Evolutionary conservation across 805 yeast genomes (phyloP).

Genomic region (Sporopachydermia lactativora): DNA sequence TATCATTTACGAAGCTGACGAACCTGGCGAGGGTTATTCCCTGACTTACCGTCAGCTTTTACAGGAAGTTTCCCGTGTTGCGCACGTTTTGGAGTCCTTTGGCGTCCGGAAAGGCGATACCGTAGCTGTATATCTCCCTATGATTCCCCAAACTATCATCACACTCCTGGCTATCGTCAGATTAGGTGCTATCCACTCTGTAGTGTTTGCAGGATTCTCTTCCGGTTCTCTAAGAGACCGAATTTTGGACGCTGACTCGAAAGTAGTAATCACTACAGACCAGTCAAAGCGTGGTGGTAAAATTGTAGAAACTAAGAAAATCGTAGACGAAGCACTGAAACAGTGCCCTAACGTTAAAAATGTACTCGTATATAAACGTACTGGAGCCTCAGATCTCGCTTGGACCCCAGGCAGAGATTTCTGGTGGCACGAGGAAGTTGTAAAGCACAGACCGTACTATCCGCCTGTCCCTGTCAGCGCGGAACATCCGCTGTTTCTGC

Average conservation of each 20-base stretch:
- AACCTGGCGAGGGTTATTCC: conserved; percentile 53
- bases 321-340: conserved; percentile 87
- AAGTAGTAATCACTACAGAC: conserved; percentile 84
- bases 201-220: conserved; percentile 92
- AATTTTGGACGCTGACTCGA: conserved; percentile 74
- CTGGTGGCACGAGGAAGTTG: conserved; percentile 91
- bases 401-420: conserved; percentile 72
- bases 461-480: conserved; percentile 81
- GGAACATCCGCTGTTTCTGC: conserved; percentile 90
- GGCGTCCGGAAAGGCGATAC: conserved; percentile 93
- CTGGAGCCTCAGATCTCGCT: conserved; percentile 60
- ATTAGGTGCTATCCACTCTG: conserved; percentile 93
- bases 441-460: conserved; percentile 67
- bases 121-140: conserved; percentile 92
- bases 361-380: conserved; percentile 80
- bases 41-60: conserved; percentile 81
- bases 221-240: conserved; percentile 89
- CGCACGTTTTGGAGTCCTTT: conserved; percentile 67
- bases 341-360: conserved; percentile 58
- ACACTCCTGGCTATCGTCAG: conserved; percentile 91
- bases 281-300: conserved; percentile 95
- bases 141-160: conserved; percentile 93
- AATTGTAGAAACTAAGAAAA: conserved; percentile 79
- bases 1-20: conserved; percentile 89
- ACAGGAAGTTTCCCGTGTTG: conserved; percentile 72